Conservation (phyloP, 2,329 filamentous ascomycete genomes). For the Penicillium sp. region DNA sequence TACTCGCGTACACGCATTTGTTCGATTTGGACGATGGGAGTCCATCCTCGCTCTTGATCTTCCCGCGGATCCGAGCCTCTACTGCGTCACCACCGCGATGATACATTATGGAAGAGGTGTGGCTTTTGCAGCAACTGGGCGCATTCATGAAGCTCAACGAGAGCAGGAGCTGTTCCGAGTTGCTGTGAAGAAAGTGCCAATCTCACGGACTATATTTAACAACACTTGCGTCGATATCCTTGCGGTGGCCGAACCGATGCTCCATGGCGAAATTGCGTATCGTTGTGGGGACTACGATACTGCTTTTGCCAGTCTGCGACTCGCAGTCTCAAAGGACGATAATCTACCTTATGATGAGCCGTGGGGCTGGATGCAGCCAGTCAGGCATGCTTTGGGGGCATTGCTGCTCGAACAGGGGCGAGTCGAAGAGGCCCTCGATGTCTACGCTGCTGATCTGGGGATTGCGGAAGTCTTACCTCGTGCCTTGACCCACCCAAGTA, state of each 20-base stretch:
- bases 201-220: conserved; percentile 67
- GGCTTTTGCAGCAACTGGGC: conserved; percentile 62
- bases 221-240: conserved; percentile 68
- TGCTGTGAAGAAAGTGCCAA: conserved; percentile 49
- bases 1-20: conserved; percentile 67
- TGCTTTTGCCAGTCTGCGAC: conserved; percentile 62
- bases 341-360: conserved; percentile 70
- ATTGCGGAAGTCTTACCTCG: conserved; percentile 61
- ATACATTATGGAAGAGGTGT: conserved; percentile 68
- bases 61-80: conserved; percentile 61
- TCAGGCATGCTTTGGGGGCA: conserved; percentile 69
- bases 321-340: conserved; percentile 63
- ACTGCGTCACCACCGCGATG: conserved; percentile 70
- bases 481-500: conserved; percentile 68
- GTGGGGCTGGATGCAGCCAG: conserved; percentile 79
- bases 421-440: conserved; percentile 55
- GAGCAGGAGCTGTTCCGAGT: conserved; percentile 55
- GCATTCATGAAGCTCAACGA: conserved; percentile 55
- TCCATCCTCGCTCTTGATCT: conserved; percentile 63
- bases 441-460: conserved; percentile 65
- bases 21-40: conserved; percentile 73
- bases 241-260: conserved; percentile 62
- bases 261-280: conserved; percentile 74
- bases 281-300: conserved; percentile 58
- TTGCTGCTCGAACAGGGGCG: conserved; percentile 67